Evolutionary conservation across 2,329 filamentous ascomycete genomes (phyloP).

Genomic region (Graphiopsis chlorocephala): DNA sequence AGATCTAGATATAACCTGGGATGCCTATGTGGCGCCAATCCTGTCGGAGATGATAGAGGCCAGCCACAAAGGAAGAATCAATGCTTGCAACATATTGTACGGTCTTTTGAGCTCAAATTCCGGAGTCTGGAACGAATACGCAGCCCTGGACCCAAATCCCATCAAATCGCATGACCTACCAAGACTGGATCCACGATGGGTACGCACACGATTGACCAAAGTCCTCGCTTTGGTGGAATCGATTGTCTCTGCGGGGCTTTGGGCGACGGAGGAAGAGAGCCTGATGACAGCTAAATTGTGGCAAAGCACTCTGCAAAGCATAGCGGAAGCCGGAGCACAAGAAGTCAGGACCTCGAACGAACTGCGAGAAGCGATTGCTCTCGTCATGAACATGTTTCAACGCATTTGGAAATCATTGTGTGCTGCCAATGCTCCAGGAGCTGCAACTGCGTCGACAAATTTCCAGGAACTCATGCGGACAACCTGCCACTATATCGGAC

Average conservation of each 20-base stretch:
- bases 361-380: slow-evolving; percentile 73
- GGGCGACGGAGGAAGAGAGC: slow-evolving; percentile 19
- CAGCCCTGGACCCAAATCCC: slow-evolving; percentile 53
- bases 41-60: slow-evolving; percentile 56
- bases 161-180: slow-evolving; percentile 74
- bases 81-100: slow-evolving; percentile 69
- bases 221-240: slow-evolving; percentile 63
- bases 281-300: slow-evolving; percentile 29
- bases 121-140: slow-evolving; percentile 70
- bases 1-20: slow-evolving; percentile 77
- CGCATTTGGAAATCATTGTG: slow-evolving; percentile 60
- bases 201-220: slow-evolving; percentile 65
- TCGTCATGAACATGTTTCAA: slow-evolving; percentile 66
- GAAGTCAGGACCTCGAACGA: slow-evolving; percentile 88
- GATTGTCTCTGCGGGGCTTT: slow-evolving; percentile 52
- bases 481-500: slow-evolving; percentile 21
- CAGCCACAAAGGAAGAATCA: slow-evolving; percentile 51
- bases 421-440: slow-evolving; percentile 16
- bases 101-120: slow-evolving; percentile 62
- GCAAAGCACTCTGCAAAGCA: slow-evolving; percentile 56
- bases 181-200: slow-evolving; percentile 80
- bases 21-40: slow-evolving; percentile 65
- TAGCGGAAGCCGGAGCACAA: slow-evolving; percentile 70
- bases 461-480: slow-evolving; percentile 14
- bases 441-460: not conserved